Conservation (phyloP, 495 filamentous ascomycete species). For the Saxophila tyrrhenica region DNA sequence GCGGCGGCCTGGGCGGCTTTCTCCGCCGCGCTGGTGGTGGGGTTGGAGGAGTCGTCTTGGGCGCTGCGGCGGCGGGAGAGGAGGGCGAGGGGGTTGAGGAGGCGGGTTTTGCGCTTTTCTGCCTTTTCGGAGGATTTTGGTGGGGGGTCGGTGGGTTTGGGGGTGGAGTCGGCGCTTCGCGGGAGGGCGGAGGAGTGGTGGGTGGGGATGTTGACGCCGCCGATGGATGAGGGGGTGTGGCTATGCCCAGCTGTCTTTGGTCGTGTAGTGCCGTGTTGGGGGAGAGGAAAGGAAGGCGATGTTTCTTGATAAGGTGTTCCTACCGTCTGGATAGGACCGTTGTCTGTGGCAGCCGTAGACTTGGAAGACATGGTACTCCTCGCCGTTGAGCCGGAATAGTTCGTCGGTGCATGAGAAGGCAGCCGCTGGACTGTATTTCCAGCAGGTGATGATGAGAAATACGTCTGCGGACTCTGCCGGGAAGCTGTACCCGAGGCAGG, state of each 20-base stretch:
- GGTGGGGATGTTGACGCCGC: conserved; percentile 10
- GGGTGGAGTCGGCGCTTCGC: neutral
- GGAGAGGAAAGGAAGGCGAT: conserved; percentile 9
- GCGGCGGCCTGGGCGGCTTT: conserved; percentile 38
- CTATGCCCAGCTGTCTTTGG: conserved; percentile 15
- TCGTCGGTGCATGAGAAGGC: conserved; percentile 1
- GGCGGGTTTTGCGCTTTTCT: conserved; percentile 52
- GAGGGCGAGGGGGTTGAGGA: conserved; percentile 57
- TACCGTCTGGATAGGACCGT: neutral
- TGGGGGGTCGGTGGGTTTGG: neutral
- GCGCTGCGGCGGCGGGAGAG: conserved; percentile 48
- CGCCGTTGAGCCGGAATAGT: conserved; percentile 2
- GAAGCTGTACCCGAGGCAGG: neutral
- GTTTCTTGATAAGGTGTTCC: conserved; percentile 15
- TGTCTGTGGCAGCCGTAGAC: neutral
- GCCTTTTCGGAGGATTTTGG: conserved; percentile 10
- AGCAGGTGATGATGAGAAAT: neutral
- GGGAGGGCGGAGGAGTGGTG: conserved; percentile 4
- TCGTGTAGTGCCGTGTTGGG: conserved; percentile 9
- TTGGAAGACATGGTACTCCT: conserved; percentile 1
- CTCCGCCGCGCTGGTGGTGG: conserved; percentile 5
- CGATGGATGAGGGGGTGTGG: neutral
- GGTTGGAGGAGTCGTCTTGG: conserved; percentile 25
- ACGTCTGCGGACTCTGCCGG: neutral
- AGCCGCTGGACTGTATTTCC: neutral